Evolutionary conservation across 352 stramenopile genomes (phyloP), one percentile per base, ranked within the genome.

Genomic region (Pythium inflatum): DNA sequence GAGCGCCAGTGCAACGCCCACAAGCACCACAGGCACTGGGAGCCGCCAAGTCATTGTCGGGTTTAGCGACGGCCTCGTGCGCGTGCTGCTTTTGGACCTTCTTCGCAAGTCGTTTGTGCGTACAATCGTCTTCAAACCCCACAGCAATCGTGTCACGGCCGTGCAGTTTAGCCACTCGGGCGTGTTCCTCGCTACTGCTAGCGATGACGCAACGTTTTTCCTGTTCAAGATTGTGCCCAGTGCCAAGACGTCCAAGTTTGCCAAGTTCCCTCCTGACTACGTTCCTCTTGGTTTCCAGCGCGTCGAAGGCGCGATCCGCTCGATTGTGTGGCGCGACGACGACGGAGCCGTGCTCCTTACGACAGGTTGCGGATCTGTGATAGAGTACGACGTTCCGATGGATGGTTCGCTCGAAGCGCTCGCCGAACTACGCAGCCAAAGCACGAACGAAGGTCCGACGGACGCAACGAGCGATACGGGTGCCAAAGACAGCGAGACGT

Each of bases 1-100:
- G 9, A 80, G 56, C 43, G 73, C 49, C 9, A 73, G 59, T 20
- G 82, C 82, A 1, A 27, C 90, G 31, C 58, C 78, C 13, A 82
- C 73, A 5, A 69, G 80, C 16, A 63, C 87, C 6, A 41, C 34
- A 0, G 71, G 94, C 53, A 63, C 74, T 14, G 33, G 57, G 5
- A 93, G 89, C 48, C 78, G 85, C 8, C 93, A 94, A 24, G 77
- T 98, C 50, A 77, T 83, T 24, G 93, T 98, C 24, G 94, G 94
- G 0, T 98, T 97, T 71, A 81, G 79, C 36, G 89, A 98, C 60
- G 93, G 93, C 8, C 78, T 97, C 16, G 77, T 98, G 22, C 85
- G 92, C 8, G 69, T 94, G 5, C 46, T 93, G 24, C 38, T 92
- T 28, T 70, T 89, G 62, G 82, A 94, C 50, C 43, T 90, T 4